These are phyloP conservation scores for Parastagonospora nodorum DNA, from an alignment of 2,329 filamentous ascomycete genomes.

Conservation along the genomic window DNA sequence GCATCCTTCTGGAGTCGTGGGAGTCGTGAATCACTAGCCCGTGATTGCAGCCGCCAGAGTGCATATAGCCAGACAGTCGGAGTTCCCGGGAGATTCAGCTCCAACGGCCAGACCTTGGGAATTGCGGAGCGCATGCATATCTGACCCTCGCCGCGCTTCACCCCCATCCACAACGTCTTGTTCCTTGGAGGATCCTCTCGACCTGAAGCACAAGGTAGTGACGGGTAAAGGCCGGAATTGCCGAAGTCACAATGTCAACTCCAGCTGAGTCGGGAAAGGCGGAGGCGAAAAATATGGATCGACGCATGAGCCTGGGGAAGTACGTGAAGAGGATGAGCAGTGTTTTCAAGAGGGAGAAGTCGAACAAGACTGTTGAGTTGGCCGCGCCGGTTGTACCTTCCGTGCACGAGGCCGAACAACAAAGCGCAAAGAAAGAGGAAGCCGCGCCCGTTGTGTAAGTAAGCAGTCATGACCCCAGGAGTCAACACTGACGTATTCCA, in stretches of 20 bases:
- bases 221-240: neutral
- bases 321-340: slow-evolving; percentile 49
- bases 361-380: slow-evolving; percentile 22
- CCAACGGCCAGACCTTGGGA: slow-evolving; percentile 30
- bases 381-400: neutral
- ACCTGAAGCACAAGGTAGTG: neutral
- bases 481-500: neutral
- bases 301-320: slow-evolving; percentile 43
- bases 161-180: neutral
- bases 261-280: slow-evolving; percentile 20
- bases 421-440: slow-evolving; percentile 6
- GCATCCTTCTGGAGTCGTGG: neutral
- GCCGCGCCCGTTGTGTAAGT: slow-evolving; percentile 10
- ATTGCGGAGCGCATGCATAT: slow-evolving; percentile 32
- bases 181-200: neutral
- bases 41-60: slow-evolving; percentile 3
- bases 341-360: slow-evolving; percentile 43
- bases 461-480: neutral
- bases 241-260: slow-evolving; percentile 30
- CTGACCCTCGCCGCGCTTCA: slow-evolving; percentile 13
- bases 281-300: slow-evolving; percentile 28
- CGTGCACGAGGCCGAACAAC: neutral
- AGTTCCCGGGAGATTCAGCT: slow-evolving; percentile 34
- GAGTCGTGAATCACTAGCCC: neutral
- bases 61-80: slow-evolving; percentile 24